These are phyloP conservation scores for Alternaria arbusti DNA, from an alignment of 2,329 filamentous ascomycete genomes.

Conservation along the genomic window DNA sequence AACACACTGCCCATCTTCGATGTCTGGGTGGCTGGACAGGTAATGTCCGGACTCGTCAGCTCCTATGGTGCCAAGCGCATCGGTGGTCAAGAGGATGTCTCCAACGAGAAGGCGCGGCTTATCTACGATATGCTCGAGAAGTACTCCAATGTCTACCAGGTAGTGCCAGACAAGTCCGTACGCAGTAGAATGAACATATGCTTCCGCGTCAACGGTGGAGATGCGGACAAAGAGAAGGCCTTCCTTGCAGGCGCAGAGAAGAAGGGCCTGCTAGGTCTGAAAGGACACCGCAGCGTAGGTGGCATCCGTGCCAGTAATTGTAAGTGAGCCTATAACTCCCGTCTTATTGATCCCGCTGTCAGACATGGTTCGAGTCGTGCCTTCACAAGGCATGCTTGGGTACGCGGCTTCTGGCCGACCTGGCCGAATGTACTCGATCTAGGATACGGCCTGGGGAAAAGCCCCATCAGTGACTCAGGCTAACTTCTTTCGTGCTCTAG, in stretches of 20 bases:
- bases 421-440: conserved; percentile 4
- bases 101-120: conserved; percentile 74
- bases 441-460: conserved; percentile 5
- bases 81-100: conserved; percentile 74
- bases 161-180: conserved; percentile 76
- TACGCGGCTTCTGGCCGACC: background rate
- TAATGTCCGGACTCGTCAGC: conserved; percentile 76
- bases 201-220: conserved; percentile 74
- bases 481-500: conserved; percentile 33
- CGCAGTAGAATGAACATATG: conserved; percentile 96
- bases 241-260: conserved; percentile 78
- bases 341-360: conserved; percentile 7
- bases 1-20: conserved; percentile 96
- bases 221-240: conserved; percentile 74
- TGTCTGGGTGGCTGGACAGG: conserved; percentile 88
- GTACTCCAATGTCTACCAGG: conserved; percentile 73
- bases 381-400: conserved; percentile 20
- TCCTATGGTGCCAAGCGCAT: conserved; percentile 71
- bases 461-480: conserved; percentile 15
- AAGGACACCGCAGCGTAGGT: conserved; percentile 86
- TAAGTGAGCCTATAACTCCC: conserved; percentile 37
- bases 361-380: conserved; percentile 5
- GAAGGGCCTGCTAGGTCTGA: conserved; percentile 76
- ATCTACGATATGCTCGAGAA: conserved; percentile 82
- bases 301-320: conserved; percentile 86